Evolutionary conservation across 768 basidiomycete species (phyloP).

Genomic region (Lactifluus hygrophoroides): DNA sequence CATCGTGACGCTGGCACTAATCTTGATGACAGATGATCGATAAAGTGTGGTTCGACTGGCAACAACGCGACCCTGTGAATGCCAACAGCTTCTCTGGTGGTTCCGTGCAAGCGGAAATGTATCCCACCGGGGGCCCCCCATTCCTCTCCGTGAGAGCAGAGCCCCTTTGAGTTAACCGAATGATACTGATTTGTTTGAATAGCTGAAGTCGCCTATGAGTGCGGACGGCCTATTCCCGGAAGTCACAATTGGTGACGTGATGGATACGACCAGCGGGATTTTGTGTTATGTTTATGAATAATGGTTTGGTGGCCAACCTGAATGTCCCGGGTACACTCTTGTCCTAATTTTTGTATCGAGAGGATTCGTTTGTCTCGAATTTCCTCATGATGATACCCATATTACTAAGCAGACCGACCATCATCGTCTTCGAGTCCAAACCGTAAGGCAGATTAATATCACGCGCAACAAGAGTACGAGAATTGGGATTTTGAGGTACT

Average conservation of each 20-base stretch:
- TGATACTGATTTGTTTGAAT: background rate
- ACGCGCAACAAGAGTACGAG: too few species aligned
- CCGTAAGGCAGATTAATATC: too few species aligned
- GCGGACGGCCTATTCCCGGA: constrained; percentile 25
- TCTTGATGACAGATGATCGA: constrained; percentile 28
- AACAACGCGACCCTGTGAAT: constrained; percentile 23
- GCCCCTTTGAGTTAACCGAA: background rate
- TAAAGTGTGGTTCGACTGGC: constrained; percentile 34
- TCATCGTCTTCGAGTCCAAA: too few species aligned
- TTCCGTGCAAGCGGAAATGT: constrained; percentile 25
- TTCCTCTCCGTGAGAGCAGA: constrained; percentile 20
- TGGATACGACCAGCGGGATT: constrained; percentile 27
- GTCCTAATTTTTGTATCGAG: too few species aligned
- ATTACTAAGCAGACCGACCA: too few species aligned
- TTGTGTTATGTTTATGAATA: constrained; percentile 33
- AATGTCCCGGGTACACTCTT: background rate
- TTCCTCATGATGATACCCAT: too few species aligned
- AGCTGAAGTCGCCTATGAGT: constrained; percentile 26
- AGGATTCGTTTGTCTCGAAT: too few species aligned
- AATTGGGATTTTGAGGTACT: too few species aligned
- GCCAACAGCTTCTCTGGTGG: constrained; percentile 28
- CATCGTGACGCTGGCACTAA: background rate
- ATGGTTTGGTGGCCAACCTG: background rate
- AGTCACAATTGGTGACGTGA: constrained; percentile 24
- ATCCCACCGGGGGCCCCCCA: constrained; percentile 25